A percentile compares a stretch with the other conserved stretches of the same genome.
These are phyloP conservation scores for Fusarium xylarioides DNA, from an alignment of 2,329 filamentous ascomycete species.

Conservation along the genomic window DNA sequence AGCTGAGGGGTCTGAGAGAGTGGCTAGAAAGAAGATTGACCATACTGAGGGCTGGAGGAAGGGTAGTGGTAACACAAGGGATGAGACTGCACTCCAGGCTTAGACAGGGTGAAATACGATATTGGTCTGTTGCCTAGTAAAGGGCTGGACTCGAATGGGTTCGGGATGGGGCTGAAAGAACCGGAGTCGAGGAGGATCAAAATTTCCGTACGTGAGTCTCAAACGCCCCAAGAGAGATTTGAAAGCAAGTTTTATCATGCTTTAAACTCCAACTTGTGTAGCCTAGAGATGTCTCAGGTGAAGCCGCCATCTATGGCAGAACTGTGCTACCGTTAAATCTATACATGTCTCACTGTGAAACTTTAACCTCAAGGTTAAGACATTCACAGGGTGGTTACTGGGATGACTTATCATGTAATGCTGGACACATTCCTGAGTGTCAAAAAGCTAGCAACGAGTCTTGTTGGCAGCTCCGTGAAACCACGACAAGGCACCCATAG, in stretches of 20 bases:
- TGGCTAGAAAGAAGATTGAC: constrained; percentile 62
- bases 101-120: constrained; percentile 38
- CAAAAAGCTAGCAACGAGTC: not conserved
- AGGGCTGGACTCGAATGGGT: too few relatives aligned
- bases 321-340: not conserved
- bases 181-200: not conserved
- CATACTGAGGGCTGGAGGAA: constrained; percentile 62
- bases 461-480: not conserved
- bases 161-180: not conserved
- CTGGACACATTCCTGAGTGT: not conserved
- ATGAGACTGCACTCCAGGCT: constrained; percentile 67
- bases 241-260: not conserved
- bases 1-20: constrained; percentile 64
- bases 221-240: not conserved
- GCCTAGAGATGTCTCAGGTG: not conserved
- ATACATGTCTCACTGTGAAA: constrained; percentile 4
- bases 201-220: not conserved
- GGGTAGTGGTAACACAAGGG: constrained; percentile 65
- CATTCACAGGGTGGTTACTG: not conserved
- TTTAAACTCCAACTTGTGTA: not conserved
- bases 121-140: not conserved
- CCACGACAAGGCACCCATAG: not conserved
- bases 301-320: not conserved
- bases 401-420: not conserved
- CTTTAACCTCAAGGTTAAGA: not conserved